Evolutionary conservation across 73 alveolate genomes (phyloP).

Genomic region (Symbiodinium natans): DNA sequence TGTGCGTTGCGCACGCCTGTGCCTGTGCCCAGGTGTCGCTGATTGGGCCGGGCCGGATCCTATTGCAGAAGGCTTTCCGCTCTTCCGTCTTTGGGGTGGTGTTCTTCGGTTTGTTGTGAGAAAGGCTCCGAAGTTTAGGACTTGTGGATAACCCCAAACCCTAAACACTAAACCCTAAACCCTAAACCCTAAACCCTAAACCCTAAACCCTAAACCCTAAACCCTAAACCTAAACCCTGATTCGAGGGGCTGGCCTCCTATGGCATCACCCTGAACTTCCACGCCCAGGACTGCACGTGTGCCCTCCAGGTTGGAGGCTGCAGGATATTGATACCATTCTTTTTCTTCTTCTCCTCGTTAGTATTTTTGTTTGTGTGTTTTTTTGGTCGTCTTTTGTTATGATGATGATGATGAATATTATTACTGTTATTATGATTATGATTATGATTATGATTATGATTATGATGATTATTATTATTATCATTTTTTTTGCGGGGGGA

Average conservation of each 20-base stretch:
- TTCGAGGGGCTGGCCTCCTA: constrained; percentile 11
- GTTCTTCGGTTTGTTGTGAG: too few species aligned
- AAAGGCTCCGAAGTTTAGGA: too few species aligned
- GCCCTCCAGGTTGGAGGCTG: background rate
- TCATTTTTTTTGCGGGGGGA: background rate
- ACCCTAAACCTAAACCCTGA: too few species aligned
- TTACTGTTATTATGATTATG: too few species aligned
- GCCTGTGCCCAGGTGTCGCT: background rate
- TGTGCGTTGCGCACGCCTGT: too few species aligned
- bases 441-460: too few species aligned
- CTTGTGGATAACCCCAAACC: too few species aligned
- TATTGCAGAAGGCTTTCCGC: background rate
- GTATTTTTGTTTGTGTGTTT: background rate
- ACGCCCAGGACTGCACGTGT: background rate
- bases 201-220: too few species aligned
- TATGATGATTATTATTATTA: background rate
- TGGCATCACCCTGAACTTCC: constrained; percentile 2
- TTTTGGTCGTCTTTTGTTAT: background rate
- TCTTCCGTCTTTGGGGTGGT: background rate
- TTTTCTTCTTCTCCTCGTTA: background rate
- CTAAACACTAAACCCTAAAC: too few species aligned
- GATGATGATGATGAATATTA: too few species aligned
- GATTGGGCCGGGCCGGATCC: constrained; percentile 22
- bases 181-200: too few species aligned
- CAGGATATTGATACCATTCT: background rate